phyloP scores from a whole-genome alignment of 208 protist genomes.

The Trypanosoma vivax region DNA sequence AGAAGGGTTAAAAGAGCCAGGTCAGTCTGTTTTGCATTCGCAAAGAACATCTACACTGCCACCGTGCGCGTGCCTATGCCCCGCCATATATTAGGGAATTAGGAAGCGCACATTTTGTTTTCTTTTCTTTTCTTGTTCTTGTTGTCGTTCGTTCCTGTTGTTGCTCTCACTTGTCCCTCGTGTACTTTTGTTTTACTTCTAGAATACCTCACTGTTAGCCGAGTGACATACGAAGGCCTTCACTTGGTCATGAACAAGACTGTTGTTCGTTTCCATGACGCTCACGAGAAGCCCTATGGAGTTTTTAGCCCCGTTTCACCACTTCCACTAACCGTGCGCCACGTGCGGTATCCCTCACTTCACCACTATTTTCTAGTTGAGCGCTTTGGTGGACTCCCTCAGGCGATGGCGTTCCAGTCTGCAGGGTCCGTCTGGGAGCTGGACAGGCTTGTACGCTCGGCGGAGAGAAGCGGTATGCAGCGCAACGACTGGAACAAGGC shows the following conservation, averaged over 20 bases:
- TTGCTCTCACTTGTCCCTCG: no score
- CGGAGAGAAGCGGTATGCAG: constrained; percentile 53
- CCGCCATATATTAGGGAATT: no score
- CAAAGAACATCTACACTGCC: no score
- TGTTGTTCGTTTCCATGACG: constrained; percentile 66
- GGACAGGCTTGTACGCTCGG: constrained; percentile 61
- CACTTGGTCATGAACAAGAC: constrained; percentile 15
- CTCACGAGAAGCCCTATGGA: constrained; percentile 70
- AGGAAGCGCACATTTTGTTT: no score
- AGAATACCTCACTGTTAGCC: no score
- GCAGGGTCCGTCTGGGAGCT: constrained; percentile 73
- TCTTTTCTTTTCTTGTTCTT: no score
- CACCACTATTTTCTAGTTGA: constrained; percentile 86
- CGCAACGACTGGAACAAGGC: constrained; percentile 71
- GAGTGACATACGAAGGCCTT: constrained; percentile 16
- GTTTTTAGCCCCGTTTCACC: constrained; percentile 73
- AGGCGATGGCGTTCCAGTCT: constrained; percentile 39
- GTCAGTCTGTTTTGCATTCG: no score
- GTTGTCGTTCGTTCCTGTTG: no score
- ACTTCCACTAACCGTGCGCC: constrained; percentile 69
- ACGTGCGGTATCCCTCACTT: constrained; percentile 69
- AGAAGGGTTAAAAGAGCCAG: no score
- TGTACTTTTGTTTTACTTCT: no score
- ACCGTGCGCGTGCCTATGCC: no score
- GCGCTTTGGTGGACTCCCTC: constrained; percentile 56